A percentile compares a stretch with the other conserved stretches of the same genome.
Conservation (phyloP, 1,284 basidiomycete species). For the Pseudozyma hubeiensis region DNA sequence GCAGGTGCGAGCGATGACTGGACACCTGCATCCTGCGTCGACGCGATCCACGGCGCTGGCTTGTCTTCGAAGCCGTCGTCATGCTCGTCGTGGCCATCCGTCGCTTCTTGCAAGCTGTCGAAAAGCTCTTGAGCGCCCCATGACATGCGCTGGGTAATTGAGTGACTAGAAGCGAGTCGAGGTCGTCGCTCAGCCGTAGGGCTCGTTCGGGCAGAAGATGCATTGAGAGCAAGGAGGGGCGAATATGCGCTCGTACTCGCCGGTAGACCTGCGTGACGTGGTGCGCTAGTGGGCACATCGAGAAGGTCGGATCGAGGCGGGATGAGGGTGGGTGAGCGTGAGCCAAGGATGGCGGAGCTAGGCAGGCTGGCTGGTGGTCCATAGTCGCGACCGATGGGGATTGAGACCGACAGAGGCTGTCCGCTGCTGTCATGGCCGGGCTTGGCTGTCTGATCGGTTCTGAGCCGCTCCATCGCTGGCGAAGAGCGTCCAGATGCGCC, state of each 20-base stretch:
- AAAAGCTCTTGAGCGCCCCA: slow-evolving; percentile 54
- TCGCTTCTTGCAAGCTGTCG: slow-evolving; percentile 40
- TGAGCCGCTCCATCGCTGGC: slow-evolving; percentile 38
- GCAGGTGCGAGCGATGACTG: slow-evolving; percentile 17
- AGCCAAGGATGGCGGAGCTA: slow-evolving; percentile 43
- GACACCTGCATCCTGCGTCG: slow-evolving; percentile 46
- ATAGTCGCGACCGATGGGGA: slow-evolving; percentile 31
- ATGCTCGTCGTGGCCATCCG: slow-evolving; percentile 1
- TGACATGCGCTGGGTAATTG: slow-evolving; percentile 31
- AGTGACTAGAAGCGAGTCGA: slow-evolving; percentile 26
- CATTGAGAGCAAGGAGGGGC: slow-evolving; percentile 36
- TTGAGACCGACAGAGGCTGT: slow-evolving; percentile 44
- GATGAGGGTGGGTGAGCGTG: slow-evolving; percentile 34
- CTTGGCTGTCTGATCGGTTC: slow-evolving; percentile 18
- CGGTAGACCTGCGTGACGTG: slow-evolving; percentile 33
- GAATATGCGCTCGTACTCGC: slow-evolving; percentile 50
- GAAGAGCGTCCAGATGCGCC: slow-evolving; percentile 43
- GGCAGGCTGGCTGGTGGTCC: slow-evolving; percentile 41
- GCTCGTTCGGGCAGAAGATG: slow-evolving; percentile 32
- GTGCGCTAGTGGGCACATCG: slow-evolving; percentile 22
- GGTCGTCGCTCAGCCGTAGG: slow-evolving; percentile 37
- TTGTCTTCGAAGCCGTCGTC: slow-evolving; percentile 11
- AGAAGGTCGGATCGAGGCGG: slow-evolving; percentile 17
- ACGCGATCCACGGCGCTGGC: slow-evolving; percentile 62
- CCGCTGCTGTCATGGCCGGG: slow-evolving; percentile 38